Evolutionary conservation across 495 filamentous ascomycete species (phyloP).

Genomic region (Usnea hakonensis): DNA sequence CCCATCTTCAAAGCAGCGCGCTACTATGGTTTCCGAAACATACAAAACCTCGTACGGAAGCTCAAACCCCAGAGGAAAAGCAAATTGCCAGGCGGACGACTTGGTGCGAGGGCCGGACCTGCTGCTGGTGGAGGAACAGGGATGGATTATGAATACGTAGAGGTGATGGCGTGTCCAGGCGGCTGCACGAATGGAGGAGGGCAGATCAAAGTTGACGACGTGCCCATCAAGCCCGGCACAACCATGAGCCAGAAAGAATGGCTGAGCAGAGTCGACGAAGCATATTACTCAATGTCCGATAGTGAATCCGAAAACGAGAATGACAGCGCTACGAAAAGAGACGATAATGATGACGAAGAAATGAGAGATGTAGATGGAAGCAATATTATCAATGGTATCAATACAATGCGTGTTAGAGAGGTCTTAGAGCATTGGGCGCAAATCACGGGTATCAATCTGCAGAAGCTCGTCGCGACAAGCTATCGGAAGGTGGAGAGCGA

Average conservation of each 20-base stretch:
- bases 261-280: conserved; percentile 82
- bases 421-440: conserved; percentile 63
- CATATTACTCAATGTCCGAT: conserved; percentile 73
- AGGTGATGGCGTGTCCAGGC: conserved; percentile 98
- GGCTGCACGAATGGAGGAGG: conserved; percentile 97
- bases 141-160: conserved; percentile 76
- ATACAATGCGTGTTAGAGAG: conserved; percentile 37
- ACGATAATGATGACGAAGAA: conserved; percentile 11
- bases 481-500: conserved; percentile 92
- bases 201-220: conserved; percentile 83
- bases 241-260: conserved; percentile 46
- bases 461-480: conserved; percentile 71
- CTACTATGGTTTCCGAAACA: conserved; percentile 96
- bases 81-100: conserved; percentile 62
- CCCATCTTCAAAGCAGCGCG: conserved; percentile 71
- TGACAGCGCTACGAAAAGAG: conserved; percentile 16
- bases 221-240: conserved; percentile 31
- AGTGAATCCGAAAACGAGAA: conserved; percentile 27
- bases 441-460: conserved; percentile 58
- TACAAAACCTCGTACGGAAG: conserved; percentile 88
- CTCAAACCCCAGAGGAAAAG: conserved; percentile 71
- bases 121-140: conserved; percentile 33
- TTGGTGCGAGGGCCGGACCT: conserved; percentile 13
- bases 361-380: conserved; percentile 17
- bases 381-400: conserved; percentile 50